These are phyloP conservation scores for Pistacia atlantica DNA, from an alignment of 345 rosid species.

Conservation along the genomic window DNA sequence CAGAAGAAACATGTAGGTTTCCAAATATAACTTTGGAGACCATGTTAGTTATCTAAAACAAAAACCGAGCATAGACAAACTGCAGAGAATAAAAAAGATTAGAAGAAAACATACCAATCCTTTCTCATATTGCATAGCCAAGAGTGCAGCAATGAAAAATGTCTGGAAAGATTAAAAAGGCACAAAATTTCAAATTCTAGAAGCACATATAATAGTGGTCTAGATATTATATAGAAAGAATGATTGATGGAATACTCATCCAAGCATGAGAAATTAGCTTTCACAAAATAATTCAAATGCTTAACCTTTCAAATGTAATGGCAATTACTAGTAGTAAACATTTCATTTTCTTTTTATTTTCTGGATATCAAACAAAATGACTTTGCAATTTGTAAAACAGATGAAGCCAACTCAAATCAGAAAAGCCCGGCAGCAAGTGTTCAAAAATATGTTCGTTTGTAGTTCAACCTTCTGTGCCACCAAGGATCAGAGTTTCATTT, in stretches of 20 bases:
- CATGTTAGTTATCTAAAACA: background rate
- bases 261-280: slow-evolving; percentile 1
- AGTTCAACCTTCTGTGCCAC: background rate
- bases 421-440: background rate
- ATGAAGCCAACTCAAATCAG: background rate
- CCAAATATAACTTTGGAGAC: no score
- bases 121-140: slow-evolving; percentile 98
- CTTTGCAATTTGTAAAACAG: background rate
- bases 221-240: slow-evolving; percentile 20
- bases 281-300: background rate
- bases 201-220: background rate
- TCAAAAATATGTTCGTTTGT: background rate
- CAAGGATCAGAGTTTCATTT: background rate
- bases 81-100: slow-evolving; percentile 19
- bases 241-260: background rate
- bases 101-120: slow-evolving; percentile 71
- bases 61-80: background rate
- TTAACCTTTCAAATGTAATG: background rate
- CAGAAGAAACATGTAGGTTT: background rate
- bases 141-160: slow-evolving; percentile 93
- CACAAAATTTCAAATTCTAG: slow-evolving; percentile 8
- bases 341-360: background rate
- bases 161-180: slow-evolving; percentile 52
- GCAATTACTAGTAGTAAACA: background rate
- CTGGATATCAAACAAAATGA: background rate